These are phyloP conservation scores for Isoetes taiwanensis DNA, from an alignment of 75 land plant species.

Conservation along the genomic window DNA sequence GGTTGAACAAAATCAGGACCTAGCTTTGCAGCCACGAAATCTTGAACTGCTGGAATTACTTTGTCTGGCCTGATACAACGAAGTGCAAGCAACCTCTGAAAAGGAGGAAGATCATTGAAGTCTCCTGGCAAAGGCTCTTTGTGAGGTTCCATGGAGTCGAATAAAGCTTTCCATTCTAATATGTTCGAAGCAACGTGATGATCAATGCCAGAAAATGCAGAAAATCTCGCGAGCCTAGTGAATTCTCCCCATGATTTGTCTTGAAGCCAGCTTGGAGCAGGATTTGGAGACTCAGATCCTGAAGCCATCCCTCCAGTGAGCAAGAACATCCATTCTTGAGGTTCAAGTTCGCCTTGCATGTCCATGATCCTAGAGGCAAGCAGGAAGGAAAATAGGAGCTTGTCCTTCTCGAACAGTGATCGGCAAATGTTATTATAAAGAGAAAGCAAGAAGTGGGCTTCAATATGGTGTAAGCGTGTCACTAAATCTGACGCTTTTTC, in stretches of 20 bases:
- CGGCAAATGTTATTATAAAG: constrained; percentile 29
- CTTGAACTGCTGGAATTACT: constrained; percentile 27
- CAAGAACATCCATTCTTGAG: constrained; percentile 30
- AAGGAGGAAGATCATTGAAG: not conserved
- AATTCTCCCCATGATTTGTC: constrained; percentile 30
- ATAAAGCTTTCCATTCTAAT: constrained; percentile 16
- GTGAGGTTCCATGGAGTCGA: constrained; percentile 24
- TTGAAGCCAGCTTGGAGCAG: constrained; percentile 25
- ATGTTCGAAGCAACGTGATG: constrained; percentile 11
- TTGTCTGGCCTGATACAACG: constrained; percentile 32
- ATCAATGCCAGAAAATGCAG: constrained; percentile 10
- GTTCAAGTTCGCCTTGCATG: constrained; percentile 14
- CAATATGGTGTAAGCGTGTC: constrained; percentile 17
- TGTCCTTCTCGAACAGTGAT: constrained; percentile 33
- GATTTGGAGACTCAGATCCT: constrained; percentile 14
- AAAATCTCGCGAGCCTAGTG: constrained; percentile 10
- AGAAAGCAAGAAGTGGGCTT: constrained; percentile 14
- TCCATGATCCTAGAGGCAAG: constrained; percentile 21
- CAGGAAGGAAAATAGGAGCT: constrained; percentile 26
- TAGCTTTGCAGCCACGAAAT: constrained; percentile 23
- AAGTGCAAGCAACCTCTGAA: constrained; percentile 19
- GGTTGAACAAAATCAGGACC: constrained; percentile 30
- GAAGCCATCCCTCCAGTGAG: constrained; percentile 26
- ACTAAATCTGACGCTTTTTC: constrained; percentile 13
- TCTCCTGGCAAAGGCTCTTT: constrained; percentile 17